Base-by-base conservation (phyloP, 176 grass and related monocot genomes). In the Hordeum marinum region DNA sequence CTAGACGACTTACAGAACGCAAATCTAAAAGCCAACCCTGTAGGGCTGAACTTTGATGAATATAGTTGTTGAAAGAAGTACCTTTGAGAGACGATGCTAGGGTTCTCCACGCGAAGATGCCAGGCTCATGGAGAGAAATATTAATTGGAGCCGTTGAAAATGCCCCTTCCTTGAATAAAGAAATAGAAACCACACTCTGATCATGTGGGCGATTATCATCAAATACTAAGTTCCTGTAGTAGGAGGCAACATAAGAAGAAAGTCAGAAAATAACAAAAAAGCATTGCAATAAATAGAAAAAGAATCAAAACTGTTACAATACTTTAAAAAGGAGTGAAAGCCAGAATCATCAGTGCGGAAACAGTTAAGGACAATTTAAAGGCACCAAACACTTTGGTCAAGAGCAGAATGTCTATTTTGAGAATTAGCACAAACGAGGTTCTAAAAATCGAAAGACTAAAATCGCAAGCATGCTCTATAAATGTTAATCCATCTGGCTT, bases 71-170 rank as follows among this genome's bases (percentile, higher is more conserved):
- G 57, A 83, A 83, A 59, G 24, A 66, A 82, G 72, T 88, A 93
- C 94, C 94, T 87, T 85, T 91, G 84, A 91, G 72, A 80, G 86
- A 92, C 59, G 83, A 87, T 69, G 89, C 27, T 1, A 87, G 87
- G 69, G 91, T 93, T 83, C 83, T 96, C 89, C 91, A 93, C 83
- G 91, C 91, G 60, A 89, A 96, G 70, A 83, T 85, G 78, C 80
- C 83, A 50, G 87, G 9, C 34, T 90, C 84, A 61, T 66, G 76
- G 32, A 96, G 86, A 80, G 89, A 85, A 37, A 96, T 76, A 77
- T 78, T 86, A 79, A 96, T 87, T 65, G 90, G 89, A 85, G 78
- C 85, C 76, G 94, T 96, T 85, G 94, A 93, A 91, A 93, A 91
- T 85, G 76, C 41, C 31, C 86, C 91, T 91, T 96, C 88, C 81